phyloP scores from a whole-genome alignment of 805 yeast species.

The Metschnikowia similis region DNA sequence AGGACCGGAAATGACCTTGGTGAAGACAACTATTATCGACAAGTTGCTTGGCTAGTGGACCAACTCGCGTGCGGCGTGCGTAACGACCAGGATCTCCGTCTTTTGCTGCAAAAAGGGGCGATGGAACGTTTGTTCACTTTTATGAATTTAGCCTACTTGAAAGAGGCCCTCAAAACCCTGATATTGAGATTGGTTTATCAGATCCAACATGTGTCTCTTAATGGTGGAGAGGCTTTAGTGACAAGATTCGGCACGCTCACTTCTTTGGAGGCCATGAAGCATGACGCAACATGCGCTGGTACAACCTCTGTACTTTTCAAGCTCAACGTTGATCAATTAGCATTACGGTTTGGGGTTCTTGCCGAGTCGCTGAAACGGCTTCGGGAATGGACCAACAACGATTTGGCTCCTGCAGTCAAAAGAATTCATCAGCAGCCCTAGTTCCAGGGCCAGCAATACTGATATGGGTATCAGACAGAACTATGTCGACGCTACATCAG shows the following conservation, averaged over 20 bases:
- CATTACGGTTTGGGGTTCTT: conserved; percentile 40
- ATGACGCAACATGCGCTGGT: not conserved
- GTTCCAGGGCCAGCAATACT: not conserved
- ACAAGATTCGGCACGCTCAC: conserved; percentile 49
- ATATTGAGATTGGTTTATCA: conserved; percentile 42
- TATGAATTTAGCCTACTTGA: conserved; percentile 28
- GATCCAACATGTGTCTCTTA: conserved; percentile 46
- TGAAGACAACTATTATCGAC: conserved; percentile 51
- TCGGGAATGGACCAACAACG: conserved; percentile 57
- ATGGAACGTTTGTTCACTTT: conserved; percentile 66
- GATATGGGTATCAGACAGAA: not conserved
- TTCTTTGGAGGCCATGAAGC: conserved; percentile 23
- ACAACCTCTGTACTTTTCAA: conserved; percentile 23
- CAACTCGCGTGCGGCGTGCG: conserved; percentile 46
- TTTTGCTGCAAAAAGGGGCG: conserved; percentile 50
- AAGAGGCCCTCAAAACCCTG: conserved; percentile 24
- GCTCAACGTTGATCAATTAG: conserved; percentile 44
- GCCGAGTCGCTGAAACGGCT: conserved; percentile 49
- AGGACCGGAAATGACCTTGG: conserved; percentile 23
- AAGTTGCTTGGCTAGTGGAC: conserved; percentile 63
- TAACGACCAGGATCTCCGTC: conserved; percentile 46
- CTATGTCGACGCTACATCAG: too few species aligned
- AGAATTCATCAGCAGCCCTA: conserved; percentile 19
- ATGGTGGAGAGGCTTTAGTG: conserved; percentile 54
- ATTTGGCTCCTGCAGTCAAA: conserved; percentile 44